Evolutionary conservation across 176 grass and related monocot genomes (phyloP).

Genomic region (Oryza officinalis): DNA sequence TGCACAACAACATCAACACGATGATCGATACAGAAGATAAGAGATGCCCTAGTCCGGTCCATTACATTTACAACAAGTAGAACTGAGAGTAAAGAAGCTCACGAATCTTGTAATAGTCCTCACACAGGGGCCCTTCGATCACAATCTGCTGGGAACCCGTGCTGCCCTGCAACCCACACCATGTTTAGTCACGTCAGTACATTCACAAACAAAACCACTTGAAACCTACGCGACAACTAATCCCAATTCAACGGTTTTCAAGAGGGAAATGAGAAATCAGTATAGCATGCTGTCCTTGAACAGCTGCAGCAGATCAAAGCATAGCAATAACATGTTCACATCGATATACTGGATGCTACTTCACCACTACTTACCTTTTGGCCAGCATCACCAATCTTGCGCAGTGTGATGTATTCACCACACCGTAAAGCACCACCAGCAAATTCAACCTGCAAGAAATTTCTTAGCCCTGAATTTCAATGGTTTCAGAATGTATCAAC

Average conservation of each 20-base stretch:
- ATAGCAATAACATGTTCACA: background rate
- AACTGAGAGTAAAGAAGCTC: slow-evolving; percentile 89
- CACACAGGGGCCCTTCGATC: slow-evolving; percentile 82
- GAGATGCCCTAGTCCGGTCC: background rate
- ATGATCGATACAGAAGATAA: no score
- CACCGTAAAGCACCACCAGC: slow-evolving; percentile 76
- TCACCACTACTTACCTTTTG: slow-evolving; percentile 61
- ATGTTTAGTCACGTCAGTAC: background rate
- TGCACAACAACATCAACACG: background rate
- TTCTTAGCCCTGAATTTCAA: background rate
- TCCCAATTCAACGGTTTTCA: background rate
- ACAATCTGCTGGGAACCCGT: slow-evolving; percentile 80
- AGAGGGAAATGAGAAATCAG: background rate
- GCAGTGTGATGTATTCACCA: slow-evolving; percentile 78
- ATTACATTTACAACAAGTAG: slow-evolving; percentile 73
- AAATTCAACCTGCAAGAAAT: slow-evolving; percentile 77
- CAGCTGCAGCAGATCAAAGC: background rate
- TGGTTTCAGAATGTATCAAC: slow-evolving; percentile 13
- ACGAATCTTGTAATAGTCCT: slow-evolving; percentile 90
- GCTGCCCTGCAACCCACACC: slow-evolving; percentile 50
- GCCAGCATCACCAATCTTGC: slow-evolving; percentile 77
- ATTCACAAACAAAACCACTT: background rate
- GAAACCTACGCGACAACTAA: background rate
- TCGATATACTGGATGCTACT: background rate
- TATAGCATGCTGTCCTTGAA: background rate